Evolutionary conservation across 176 grass and related monocot species (phyloP), one percentile per base, ranked within the genome.

Genomic region (Coix lacrymajobi): DNA sequence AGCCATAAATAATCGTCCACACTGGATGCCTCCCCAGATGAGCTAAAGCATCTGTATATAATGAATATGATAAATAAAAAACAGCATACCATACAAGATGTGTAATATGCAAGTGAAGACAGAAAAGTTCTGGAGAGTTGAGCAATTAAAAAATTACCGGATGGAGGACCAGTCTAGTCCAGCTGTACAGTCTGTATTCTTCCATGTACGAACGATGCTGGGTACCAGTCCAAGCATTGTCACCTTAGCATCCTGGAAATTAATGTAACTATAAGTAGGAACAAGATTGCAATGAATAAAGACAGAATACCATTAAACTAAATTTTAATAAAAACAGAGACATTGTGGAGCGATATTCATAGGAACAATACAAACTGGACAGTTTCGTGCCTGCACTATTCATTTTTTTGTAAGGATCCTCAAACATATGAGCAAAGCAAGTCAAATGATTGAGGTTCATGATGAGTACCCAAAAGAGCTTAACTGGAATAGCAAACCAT

Each of bases 151-250:
- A 83, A 87, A 71, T 58, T 87, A 94, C 96, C 92, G 85, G 69
- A 98, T 90, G 54, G 39, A 88, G 66, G 91, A 95, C 93, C 96
- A 98, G 85, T 98, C 91, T 36, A 95, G 82, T 81, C 91, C 91
- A 3, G 83, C 85, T 63, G 91, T 98, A 74, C 96, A 95, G 81
- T 93, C 85, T 66, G 80, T 93, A 69, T 71, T 93, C 86, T 92
- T 98, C 96, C 96, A 98, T 60, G 91, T 88, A 26, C 96, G 90
- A 52, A 88, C 96, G 75, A 98, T 95, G 76, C 93, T 98, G 46
- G 96, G 96, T 84, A 98, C 93, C 28, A 98, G 71, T 77, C 96
- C 96, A 80, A 98, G 96, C 96, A 98, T 98, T 76, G 96, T 93
- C 69, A 98, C 93, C 76, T 92, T 98, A 71, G 93, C 87, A 88